A percentile compares a stretch with the other conserved stretches of the same genome.
phyloP scores from a whole-genome alignment of 208 protist genomes.

The Acanthamoeba divionensis region DNA sequence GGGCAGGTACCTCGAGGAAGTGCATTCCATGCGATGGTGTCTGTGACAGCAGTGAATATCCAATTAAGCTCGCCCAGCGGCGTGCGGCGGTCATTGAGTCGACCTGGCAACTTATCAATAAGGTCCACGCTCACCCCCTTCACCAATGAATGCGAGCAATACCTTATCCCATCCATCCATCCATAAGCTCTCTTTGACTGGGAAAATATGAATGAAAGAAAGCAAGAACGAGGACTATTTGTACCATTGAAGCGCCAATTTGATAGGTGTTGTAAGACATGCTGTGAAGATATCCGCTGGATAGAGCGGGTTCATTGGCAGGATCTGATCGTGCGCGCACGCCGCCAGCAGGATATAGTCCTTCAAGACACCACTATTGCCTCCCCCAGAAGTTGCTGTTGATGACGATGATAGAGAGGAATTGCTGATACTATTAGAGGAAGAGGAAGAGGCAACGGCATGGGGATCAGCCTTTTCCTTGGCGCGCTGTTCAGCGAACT shows the following conservation, averaged over 20 bases:
- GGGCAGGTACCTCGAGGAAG: constrained; percentile 77
- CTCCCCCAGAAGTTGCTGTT: neutral
- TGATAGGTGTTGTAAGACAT: constrained; percentile 97
- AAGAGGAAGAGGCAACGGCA: neutral
- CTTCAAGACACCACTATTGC: constrained; percentile 45
- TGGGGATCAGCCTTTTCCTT: constrained; percentile 50
- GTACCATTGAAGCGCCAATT: constrained; percentile 94
- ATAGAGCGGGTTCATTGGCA: constrained; percentile 92
- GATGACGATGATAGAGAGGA: neutral
- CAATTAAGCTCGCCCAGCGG: constrained; percentile 96
- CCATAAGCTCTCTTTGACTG: no score
- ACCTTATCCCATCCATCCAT: no score
- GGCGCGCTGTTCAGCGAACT: constrained; percentile 76
- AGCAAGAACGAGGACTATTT: constrained; percentile 58
- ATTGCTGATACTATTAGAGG: neutral
- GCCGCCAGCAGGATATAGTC: constrained; percentile 94
- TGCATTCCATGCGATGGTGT: constrained; percentile 97
- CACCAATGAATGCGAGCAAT: neutral
- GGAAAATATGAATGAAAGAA: no score
- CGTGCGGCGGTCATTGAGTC: constrained; percentile 85
- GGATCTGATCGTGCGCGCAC: constrained; percentile 88
- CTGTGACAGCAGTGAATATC: constrained; percentile 98
- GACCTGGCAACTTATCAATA: constrained; percentile 75
- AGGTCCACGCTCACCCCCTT: constrained; percentile 62
- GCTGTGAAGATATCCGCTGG: constrained; percentile 98